A percentile compares a stretch with the other conserved stretches of the same genome.
Evolutionary conservation across 1,284 basidiomycete species (phyloP).

Genomic region (Cystobasidium pallidum): DNA sequence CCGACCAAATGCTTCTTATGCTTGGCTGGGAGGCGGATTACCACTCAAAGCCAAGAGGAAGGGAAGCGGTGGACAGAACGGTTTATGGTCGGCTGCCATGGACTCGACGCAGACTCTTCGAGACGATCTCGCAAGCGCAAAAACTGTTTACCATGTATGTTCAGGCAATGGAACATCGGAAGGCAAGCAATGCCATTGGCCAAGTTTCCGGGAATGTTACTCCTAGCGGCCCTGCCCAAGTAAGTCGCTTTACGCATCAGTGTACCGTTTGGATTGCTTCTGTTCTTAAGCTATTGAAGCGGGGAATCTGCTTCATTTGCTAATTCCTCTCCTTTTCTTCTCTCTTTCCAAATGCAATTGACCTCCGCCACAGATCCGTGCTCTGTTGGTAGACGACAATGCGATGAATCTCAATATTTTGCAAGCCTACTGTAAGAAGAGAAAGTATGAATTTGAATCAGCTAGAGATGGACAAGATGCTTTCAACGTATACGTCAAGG

Average conservation of each 20-base stretch:
- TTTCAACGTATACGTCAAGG: not conserved
- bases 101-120: constrained; percentile 1
- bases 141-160: not conserved
- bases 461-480: constrained; percentile 28
- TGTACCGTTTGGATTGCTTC: too few relatives aligned
- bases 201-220: not conserved
- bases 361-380: not conserved
- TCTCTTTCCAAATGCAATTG: not conserved
- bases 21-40: constrained; percentile 4
- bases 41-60: not conserved
- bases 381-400: constrained; percentile 34
- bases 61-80: not conserved
- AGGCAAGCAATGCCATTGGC: not conserved
- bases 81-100: constrained; percentile 9
- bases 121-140: not conserved
- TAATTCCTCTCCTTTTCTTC: too few relatives aligned
- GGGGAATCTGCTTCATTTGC: too few relatives aligned
- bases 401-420: constrained; percentile 25
- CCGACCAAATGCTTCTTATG: constrained; percentile 10
- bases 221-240: not conserved
- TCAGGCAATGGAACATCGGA: not conserved
- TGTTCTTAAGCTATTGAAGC: too few relatives aligned
- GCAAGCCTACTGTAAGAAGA: constrained; percentile 19
- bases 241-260: not conserved
- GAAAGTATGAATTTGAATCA: not conserved